phyloP scores from a whole-genome alignment of 306 rosid species.

The Neltuma alba region DNA sequence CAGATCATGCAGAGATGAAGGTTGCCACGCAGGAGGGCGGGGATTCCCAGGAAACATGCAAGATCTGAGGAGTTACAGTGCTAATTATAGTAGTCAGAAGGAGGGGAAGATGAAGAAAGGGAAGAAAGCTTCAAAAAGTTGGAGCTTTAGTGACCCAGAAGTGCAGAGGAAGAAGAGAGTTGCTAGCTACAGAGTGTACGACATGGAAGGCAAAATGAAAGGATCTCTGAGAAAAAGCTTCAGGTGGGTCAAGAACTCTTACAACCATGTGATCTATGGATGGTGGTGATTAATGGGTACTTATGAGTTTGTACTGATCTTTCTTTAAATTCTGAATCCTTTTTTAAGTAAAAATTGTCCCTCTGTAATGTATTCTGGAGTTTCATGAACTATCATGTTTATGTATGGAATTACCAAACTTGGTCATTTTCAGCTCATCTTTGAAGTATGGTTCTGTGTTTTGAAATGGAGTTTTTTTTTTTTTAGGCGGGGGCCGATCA shows the following conservation, averaged over 20 bases:
- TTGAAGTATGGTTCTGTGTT: neutral
- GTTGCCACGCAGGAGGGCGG: neutral
- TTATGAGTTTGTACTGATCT: neutral
- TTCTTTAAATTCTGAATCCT: neutral
- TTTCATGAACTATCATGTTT: neutral
- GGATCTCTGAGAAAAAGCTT: constrained; percentile 67
- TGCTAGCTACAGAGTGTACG: constrained; percentile 70
- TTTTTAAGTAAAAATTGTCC: neutral
- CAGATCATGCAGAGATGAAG: constrained; percentile 57
- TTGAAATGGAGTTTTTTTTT: constrained; percentile 11
- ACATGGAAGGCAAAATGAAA: constrained; percentile 73
- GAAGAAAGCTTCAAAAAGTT: constrained; percentile 51
- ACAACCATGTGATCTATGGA: constrained; percentile 53
- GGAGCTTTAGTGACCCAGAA: constrained; percentile 71
- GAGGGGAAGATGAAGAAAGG: constrained; percentile 57
- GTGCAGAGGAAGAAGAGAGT: constrained; percentile 77
- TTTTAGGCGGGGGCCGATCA: too few relatives aligned
- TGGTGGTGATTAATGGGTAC: constrained; percentile 46
- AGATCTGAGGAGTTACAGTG: constrained; percentile 69
- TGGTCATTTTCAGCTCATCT: neutral
- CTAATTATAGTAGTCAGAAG: constrained; percentile 33
- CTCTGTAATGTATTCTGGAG: neutral
- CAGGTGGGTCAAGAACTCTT: constrained; percentile 71
- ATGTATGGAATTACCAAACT: constrained; percentile 2
- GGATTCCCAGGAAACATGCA: constrained; percentile 55